Percentiles rank a stretch among this genome's conserved stretches.
phyloP scores from a whole-genome alignment of 305 asterid genomes.

The Withania somnifera region DNA sequence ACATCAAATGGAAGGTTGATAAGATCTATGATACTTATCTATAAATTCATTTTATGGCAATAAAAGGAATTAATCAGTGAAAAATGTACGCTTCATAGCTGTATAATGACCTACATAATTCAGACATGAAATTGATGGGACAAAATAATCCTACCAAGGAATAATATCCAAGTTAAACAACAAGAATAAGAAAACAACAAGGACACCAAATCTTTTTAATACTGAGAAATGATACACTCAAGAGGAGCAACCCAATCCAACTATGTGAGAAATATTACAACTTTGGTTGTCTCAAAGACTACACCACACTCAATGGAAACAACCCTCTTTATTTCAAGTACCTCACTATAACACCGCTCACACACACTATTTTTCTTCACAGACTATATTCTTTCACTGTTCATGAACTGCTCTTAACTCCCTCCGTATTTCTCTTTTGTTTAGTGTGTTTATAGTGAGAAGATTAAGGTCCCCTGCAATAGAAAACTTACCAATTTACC shows the following conservation, averaged over 20 bases:
- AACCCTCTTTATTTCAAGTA: too few species aligned
- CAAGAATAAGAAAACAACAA: too few species aligned
- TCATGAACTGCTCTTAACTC: too few species aligned
- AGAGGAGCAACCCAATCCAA: too few species aligned
- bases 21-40: not conserved
- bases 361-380: too few species aligned
- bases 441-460: not conserved
- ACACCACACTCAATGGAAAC: too few species aligned
- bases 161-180: not conserved
- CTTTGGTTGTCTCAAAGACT: too few species aligned
- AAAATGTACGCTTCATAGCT: not conserved
- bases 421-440: not conserved
- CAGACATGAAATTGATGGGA: not conserved
- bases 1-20: not conserved
- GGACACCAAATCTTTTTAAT: too few species aligned
- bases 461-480: not conserved
- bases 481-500: not conserved
- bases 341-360: too few species aligned
- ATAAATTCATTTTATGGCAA: not conserved
- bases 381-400: too few species aligned
- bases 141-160: not conserved
- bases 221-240: too few species aligned
- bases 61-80: not conserved
- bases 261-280: too few species aligned
- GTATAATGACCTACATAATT: not conserved